Evolutionary conservation across 2,329 filamentous ascomycete genomes (phyloP), one percentile per base, ranked within the genome.

Genomic region (Penicillium psychrosexuale): DNA sequence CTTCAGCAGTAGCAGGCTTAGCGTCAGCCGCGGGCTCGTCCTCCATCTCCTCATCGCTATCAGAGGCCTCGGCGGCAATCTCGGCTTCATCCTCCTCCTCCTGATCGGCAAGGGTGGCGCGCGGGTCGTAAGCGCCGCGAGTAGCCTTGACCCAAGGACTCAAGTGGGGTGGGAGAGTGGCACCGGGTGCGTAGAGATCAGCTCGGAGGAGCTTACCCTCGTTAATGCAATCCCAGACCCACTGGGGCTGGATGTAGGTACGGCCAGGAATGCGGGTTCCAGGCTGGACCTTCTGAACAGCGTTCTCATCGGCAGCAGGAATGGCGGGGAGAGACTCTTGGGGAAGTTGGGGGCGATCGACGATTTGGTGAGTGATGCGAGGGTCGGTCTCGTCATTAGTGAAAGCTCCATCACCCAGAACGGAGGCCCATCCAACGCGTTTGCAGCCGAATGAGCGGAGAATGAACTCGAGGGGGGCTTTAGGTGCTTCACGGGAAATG

Each of bases 171-270:
- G 94, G 94, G 31, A 99, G 80, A 63, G 90, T 87, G 17, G 92
- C 88, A 17, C 94, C 94, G 2, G 94, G 94, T 0, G 88, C 90
- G 68, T 99, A 99, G 34, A 92, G 76, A 69, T 97, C 91, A 31
- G 92, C 85, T 61, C 89, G 83, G 72, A 97, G 86, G 53, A 99
- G 78, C 74, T 93, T 91, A 59, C 91, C 90, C 43, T 94, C 90
- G 72, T 99, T 99, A 72, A 96, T 79, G 67, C 90, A 93, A 70
- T 99, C 94, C 94, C 94, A 99, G 4, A 99, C 86, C 93, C 95
- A 99, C 72, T 99, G 94, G 19, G 94, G 94, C 77, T 99, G 94
- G 53, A 99, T 78, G 66, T 99, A 99, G 60, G 86, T 91, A 62
- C 94, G 84, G 34, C 93, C 93, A n/a, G 93, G 91, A 58, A 97